phyloP scores from a whole-genome alignment of 805 yeast species.

The Kazachstania kunashirensis region DNA sequence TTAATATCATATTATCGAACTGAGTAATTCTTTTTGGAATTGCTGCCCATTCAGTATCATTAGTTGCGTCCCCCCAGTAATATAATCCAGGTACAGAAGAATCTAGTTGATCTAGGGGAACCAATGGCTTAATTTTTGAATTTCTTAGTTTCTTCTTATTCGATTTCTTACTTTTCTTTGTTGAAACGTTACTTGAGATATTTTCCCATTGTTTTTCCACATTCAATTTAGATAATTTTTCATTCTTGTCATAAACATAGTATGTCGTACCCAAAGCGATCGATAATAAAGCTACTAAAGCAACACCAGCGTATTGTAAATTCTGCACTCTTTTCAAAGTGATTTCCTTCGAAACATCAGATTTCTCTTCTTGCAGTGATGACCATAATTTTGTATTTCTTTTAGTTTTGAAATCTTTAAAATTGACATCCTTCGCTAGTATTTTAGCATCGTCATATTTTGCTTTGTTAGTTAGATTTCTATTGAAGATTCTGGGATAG shows the following conservation, averaged over 20 bases:
- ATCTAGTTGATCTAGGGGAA: conserved; percentile 7
- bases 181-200: background rate
- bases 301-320: background rate
- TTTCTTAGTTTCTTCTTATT: conserved; percentile 36
- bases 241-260: background rate
- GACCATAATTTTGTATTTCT: conserved; percentile 3
- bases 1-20: conserved; percentile 53
- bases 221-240: background rate
- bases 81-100: conserved; percentile 48
- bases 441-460: conserved; percentile 30
- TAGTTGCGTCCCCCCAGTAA: conserved; percentile 46
- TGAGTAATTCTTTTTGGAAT: conserved; percentile 50
- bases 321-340: conserved; percentile 1
- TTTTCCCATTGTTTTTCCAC: background rate
- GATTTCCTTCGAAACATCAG: background rate
- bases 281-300: background rate
- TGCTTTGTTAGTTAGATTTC: conserved; percentile 16
- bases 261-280: background rate
- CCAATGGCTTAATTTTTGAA: conserved; percentile 15
- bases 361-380: conserved; percentile 5
- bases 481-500: too few relatives aligned
- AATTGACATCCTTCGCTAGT: conserved; percentile 20
- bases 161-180: background rate
- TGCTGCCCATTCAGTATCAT: conserved; percentile 20
- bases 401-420: conserved; percentile 24